phyloP scores from a whole-genome alignment of 2,329 filamentous ascomycete species.

The Tricladium varicosporioides region DNA sequence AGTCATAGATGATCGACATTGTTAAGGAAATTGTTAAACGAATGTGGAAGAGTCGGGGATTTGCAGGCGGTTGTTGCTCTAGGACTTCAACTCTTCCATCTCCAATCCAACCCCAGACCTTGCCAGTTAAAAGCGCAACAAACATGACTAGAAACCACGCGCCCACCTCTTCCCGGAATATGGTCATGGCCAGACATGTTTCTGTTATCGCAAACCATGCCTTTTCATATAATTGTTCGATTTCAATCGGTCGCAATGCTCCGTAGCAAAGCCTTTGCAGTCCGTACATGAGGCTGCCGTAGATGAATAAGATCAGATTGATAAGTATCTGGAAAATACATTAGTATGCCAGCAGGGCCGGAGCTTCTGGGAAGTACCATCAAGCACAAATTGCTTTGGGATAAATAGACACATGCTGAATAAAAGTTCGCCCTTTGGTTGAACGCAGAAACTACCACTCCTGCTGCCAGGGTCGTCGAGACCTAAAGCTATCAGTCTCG shows the following conservation, averaged over 20 bases:
- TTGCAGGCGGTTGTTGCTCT: conserved; percentile 90
- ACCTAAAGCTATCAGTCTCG: conserved; percentile 45
- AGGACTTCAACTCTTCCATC: conserved; percentile 91
- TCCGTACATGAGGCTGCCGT: conserved; percentile 77
- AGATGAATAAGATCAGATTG: conserved; percentile 82
- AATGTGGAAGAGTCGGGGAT: conserved; percentile 83
- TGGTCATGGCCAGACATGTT: conserved; percentile 96
- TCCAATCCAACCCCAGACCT: conserved; percentile 98
- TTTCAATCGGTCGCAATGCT: conserved; percentile 85
- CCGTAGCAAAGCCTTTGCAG: conserved; percentile 91
- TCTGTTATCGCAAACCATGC: conserved; percentile 98
- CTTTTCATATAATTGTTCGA: conserved; percentile 95
- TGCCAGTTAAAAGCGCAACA: conserved; percentile 84
- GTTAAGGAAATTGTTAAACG: conserved; percentile 76
- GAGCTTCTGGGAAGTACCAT: conserved; percentile 59
- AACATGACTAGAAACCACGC: conserved; percentile 98
- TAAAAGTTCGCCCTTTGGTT: conserved; percentile 98
- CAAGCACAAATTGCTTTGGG: conserved; percentile 92
- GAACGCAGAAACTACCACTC: conserved; percentile 85
- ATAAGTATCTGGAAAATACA: conserved; percentile 67
- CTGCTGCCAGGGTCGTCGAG: conserved; percentile 79
- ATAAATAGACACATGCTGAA: conserved; percentile 93
- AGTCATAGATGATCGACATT: conserved; percentile 76
- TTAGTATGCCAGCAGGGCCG: not conserved
- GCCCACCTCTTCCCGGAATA: conserved; percentile 92